Base-by-base conservation (phyloP, 176 grass and related monocot genomes). In the Alopecurus myosuroides region DNA sequence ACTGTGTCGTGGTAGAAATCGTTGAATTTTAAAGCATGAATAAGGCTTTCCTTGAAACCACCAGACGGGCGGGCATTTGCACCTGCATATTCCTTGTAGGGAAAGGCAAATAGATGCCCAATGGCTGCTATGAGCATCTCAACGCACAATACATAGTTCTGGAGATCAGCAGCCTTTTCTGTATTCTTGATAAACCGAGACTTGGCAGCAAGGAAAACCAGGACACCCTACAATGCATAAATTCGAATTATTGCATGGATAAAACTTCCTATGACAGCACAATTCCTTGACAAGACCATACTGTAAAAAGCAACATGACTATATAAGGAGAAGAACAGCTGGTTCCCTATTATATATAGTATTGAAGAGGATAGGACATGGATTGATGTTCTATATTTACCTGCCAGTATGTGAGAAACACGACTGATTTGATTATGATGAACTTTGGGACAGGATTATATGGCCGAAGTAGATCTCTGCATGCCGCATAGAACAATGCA, bases 381-480 rank as follows among this genome's bases (percentile, higher is more conserved):
- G 76, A 37, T 18, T 68, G 3, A 3, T 70, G 20, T 68, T n/a
- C 22, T 20, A 11, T 76, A 75, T 62, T 67, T 92, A 99, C 97
- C 93, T 99, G 97, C 97, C 93, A 99, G 86, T 99, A 99, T 30
- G 97, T 99, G 89, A 99, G 89, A 85, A 99, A 99, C 20, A 99
- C 97, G 7, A 99, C 93, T 10, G 97, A 99, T 90, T 99, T 96
- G 53, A 99, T 94, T 73, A 99, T 94, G 77, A 96, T 92, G 78
- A 99, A 99, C 85, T 99, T 99, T 17, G 97, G 93, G 34, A 99
- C 91, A 3, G 97, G 97, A 64, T 99, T 99, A 81, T 88, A 99
- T 71, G 97, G 93, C 31, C 91, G 62, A 76, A 99, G 91, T 33
- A 99, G 84, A 87, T 99, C 93, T 81, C 92, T 93, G 48, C 97